These are phyloP conservation scores for Soucietia sequanensis DNA, from an alignment of 805 yeast genomes.

Conservation along the genomic window DNA sequence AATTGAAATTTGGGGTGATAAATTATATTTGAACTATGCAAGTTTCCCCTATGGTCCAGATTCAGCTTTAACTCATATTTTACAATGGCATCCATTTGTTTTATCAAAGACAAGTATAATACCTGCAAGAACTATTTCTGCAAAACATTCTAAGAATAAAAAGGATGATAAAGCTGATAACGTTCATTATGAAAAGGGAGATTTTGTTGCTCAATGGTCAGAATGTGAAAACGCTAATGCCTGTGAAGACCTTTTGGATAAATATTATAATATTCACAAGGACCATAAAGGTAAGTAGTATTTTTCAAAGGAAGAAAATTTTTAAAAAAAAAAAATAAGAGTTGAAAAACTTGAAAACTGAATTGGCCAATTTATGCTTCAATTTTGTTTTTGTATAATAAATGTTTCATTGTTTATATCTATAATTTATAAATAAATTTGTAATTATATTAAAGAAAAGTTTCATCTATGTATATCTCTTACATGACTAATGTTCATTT, in stretches of 20 bases:
- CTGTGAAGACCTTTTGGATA: slow-evolving; percentile 52
- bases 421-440: too few species aligned
- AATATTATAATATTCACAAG: slow-evolving; percentile 12
- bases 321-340: too few species aligned
- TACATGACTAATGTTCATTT: background rate
- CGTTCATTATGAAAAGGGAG: slow-evolving; percentile 57
- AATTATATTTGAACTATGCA: slow-evolving; percentile 63
- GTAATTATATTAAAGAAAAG: background rate
- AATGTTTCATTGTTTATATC: too few species aligned
- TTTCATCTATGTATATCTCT: background rate
- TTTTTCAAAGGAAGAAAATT: too few species aligned
- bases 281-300: slow-evolving; percentile 3
- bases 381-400: too few species aligned
- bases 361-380: too few species aligned
- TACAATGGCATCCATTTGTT: slow-evolving; percentile 92
- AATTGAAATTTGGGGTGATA: slow-evolving; percentile 79
- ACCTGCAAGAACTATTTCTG: slow-evolving; percentile 44
- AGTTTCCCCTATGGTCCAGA: slow-evolving; percentile 59
- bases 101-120: slow-evolving; percentile 72
- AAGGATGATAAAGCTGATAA: slow-evolving; percentile 42
- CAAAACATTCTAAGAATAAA: slow-evolving; percentile 19
- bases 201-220: slow-evolving; percentile 62
- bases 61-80: slow-evolving; percentile 76
- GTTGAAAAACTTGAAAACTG: too few species aligned
- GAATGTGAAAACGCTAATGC: slow-evolving; percentile 50